phyloP scores from a whole-genome alignment of 2,329 filamentous ascomycete genomes.

The Stachybotrys chartarum region DNA sequence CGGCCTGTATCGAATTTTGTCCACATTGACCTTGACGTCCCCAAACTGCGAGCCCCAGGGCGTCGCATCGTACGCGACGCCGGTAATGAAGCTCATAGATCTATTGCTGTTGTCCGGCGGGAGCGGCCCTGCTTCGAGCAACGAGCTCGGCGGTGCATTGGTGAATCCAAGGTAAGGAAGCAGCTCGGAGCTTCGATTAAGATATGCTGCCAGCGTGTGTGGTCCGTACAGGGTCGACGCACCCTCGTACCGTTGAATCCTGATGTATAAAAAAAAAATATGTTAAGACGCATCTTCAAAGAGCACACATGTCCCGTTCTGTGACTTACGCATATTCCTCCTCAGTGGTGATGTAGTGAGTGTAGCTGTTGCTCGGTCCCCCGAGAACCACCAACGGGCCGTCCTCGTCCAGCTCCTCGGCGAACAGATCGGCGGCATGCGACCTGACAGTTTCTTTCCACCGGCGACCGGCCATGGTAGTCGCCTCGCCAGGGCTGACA shows the following conservation, averaged over 20 bases:
- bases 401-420: conserved; percentile 27
- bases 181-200: conserved; percentile 67
- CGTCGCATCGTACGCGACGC: conserved; percentile 65
- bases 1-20: conserved; percentile 36
- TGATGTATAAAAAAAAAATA: conserved; percentile 15
- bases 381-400: conserved; percentile 72
- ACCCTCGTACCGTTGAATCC: conserved; percentile 81
- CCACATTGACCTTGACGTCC: conserved; percentile 49
- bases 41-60: conserved; percentile 64
- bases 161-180: conserved; percentile 57
- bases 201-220: conserved; percentile 77
- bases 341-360: conserved; percentile 67
- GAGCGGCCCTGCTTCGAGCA: conserved; percentile 38
- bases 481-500: conserved; percentile 79
- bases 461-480: conserved; percentile 82
- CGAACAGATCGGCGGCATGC: conserved; percentile 35
- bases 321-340: conserved; percentile 49
- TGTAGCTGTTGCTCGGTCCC: conserved; percentile 82
- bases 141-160: conserved; percentile 19
- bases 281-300: no score
- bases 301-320: not conserved
- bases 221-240: conserved; percentile 82
- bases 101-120: conserved; percentile 74
- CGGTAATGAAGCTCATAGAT: conserved; percentile 71
- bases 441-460: conserved; percentile 67